These are phyloP conservation scores for Cryoendolithus antarcticus DNA, from an alignment of 2,329 filamentous ascomycete species.

Conservation along the genomic window DNA sequence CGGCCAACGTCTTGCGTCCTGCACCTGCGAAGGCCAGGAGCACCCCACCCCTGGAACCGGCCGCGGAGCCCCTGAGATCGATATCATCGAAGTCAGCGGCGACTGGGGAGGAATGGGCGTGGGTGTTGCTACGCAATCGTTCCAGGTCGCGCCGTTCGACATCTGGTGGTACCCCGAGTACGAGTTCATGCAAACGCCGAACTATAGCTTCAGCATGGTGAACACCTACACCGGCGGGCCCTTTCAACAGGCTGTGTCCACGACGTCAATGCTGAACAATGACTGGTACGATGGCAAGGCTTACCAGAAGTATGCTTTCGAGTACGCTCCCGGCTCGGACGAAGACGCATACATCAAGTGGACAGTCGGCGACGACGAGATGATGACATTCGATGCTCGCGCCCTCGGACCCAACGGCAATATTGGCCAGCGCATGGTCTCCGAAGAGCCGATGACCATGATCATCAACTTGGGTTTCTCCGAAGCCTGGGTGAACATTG, in stretches of 20 bases:
- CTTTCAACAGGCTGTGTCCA: constrained; percentile 53
- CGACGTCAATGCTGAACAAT: constrained; percentile 49
- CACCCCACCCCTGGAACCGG: constrained; percentile 55
- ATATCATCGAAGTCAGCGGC: constrained; percentile 58
- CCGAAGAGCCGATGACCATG: constrained; percentile 54
- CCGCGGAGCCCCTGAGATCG: constrained; percentile 58
- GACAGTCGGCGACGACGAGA: constrained; percentile 53
- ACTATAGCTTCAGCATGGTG: constrained; percentile 43
- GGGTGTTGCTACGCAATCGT: constrained; percentile 51
- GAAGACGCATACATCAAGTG: constrained; percentile 50
- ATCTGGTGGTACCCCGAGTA: constrained; percentile 49
- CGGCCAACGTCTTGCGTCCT: constrained; percentile 58
- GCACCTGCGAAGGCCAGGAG: constrained; percentile 51
- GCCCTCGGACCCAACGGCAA: constrained; percentile 58
- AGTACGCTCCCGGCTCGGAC: constrained; percentile 46
- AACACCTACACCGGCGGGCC: constrained; percentile 50
- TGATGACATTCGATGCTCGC: constrained; percentile 49
- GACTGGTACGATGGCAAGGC: constrained; percentile 53
- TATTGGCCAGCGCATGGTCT: constrained; percentile 51
- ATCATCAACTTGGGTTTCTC: constrained; percentile 59
- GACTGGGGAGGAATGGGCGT: constrained; percentile 30
- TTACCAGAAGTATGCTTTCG: constrained; percentile 52
- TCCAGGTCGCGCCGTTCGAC: constrained; percentile 58
- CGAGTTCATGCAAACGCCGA: constrained; percentile 55
- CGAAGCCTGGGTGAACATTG: constrained; percentile 37